Evolutionary conservation across 192 early-diverging fungal genomes (phyloP), one percentile per base, ranked within the genome.

Genomic region (Diversispora eburnea): DNA sequence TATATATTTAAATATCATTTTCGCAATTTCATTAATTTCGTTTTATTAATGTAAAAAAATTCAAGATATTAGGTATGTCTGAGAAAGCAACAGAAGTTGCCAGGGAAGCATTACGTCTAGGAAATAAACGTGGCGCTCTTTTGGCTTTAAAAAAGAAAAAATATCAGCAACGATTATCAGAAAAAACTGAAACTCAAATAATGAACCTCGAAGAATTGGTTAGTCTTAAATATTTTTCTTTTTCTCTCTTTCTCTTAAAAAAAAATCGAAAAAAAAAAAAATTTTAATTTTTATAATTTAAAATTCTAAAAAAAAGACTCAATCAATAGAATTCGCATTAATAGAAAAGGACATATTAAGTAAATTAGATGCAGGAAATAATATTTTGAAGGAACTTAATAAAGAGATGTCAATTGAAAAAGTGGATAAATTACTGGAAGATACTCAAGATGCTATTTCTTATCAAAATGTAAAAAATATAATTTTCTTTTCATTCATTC

Each of bases 61-160:
- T 67, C 17, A 79, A 95, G 94, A 80, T 97, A 19, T 85, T 91
- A 75, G 72, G 84, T 6, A 90, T 97, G 1, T 80, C 92, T n/a
- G 89, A 88, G n/a, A 87, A 87, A 74, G 95, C 97, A 80, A 79
- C 91, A 22, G 82, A 81, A 54, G 76, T 93, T 48, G 97, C 97
- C 15, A 93, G 93, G 73, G 76, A 86, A 48, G 87, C 91, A 74
- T 79, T 96, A 10, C 81, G 74, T 5, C 83, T 87, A 65, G 90
- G 90, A 8, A 90, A 98, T 79, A 94, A 93, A 67, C 80, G 82
- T 51, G 85, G 89, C 8, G 97, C 97, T 5, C 78, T 96, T 67
- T 73, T 99, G 45, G 95, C 97, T 2, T 85, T 99, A 13, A 91
- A 92, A 77, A 94, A 95, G 85, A 96, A 96, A 79, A 97, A 97